Evolutionary conservation across 2,329 filamentous ascomycete species (phyloP), one percentile per base, ranked within the genome.

Genomic region (Aspergillus carbonarius): DNA sequence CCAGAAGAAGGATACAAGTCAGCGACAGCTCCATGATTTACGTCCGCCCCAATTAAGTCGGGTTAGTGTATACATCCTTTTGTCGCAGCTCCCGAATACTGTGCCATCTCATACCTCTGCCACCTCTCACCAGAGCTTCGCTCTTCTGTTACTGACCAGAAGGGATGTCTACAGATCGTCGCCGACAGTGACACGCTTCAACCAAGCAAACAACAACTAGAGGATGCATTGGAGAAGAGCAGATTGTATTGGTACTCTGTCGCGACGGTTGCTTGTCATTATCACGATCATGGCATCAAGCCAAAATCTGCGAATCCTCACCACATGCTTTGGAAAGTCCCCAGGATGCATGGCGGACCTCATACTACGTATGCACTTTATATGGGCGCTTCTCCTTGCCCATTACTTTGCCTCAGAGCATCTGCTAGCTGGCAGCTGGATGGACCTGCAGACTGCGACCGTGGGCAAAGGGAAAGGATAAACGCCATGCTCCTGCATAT

Each of bases 191-290:
- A 32, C 30, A 9, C 30, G 9, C 30, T 32, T 32, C 30, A 32
- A 32, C 30, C 30, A 10, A 32, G 8, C 6, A 32, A 51, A 35
- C 17, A 37, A 37, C 30, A 51, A 15, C 8, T 51, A 7, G 30
- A 51, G 8, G 34, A 17, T 30, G 62, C 50, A 1, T 51, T 64
- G 34, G 53, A 32, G 46, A 63, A 51, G 17, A 63, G 57, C 52
- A 52, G 57, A 10, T 27, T 30, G 6, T 65, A 62, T 49, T 65
- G 61, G 61, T 60, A 60, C 49, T 50, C 34, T 23, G 25, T 54
- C n/a, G 51, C 55, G 49, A 50, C 46, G 7, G 20, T 62, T 5
- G 59, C 61, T 12, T 15, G 37, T 40, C 15, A 25, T 17, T 27
- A 46, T 34, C 55, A 20, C 13, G 32, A 51, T 7, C 5, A 40